Conservation (phyloP, 2,329 filamentous ascomycete genomes). For the Chlorencoelia australis region DNA sequence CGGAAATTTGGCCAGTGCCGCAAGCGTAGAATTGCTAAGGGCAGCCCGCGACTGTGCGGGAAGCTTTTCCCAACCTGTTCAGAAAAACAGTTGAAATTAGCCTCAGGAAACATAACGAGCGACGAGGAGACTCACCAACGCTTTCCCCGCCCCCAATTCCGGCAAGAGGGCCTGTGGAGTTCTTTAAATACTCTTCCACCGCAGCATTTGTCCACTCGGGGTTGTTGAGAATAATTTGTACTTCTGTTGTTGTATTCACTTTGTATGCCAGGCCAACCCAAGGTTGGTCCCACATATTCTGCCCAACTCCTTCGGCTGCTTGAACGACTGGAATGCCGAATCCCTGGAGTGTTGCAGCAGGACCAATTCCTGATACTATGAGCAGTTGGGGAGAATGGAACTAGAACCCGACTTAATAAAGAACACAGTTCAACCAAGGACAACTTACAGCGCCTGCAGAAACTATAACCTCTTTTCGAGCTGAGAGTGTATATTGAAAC, state of each 20-base stretch:
- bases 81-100: too few species aligned
- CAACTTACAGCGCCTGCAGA: constrained; percentile 31
- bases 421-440: too few species aligned
- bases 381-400: constrained; percentile 40
- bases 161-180: too few species aligned
- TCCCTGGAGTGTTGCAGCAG: constrained; percentile 31
- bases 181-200: too few species aligned
- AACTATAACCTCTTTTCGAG: constrained; percentile 30
- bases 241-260: constrained; percentile 1
- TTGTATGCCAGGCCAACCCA: not conserved
- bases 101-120: too few species aligned
- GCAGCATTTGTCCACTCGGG: too few species aligned
- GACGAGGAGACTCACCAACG: too few species aligned
- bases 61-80: too few species aligned
- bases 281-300: constrained; percentile 35
- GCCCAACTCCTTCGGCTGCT: constrained; percentile 40
- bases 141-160: too few species aligned
- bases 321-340: constrained; percentile 36
- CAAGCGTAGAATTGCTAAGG: constrained; percentile 29
- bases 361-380: constrained; percentile 39
- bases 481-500: constrained; percentile 15
- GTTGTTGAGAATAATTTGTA: too few species aligned
- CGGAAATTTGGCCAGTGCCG: constrained; percentile 28
- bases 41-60: constrained; percentile 10
- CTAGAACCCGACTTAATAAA: too few species aligned